Percentiles rank a stretch among this genome's conserved stretches.
These are phyloP conservation scores for Ustilago bromivora DNA, from an alignment of 1,284 basidiomycete species.

Conservation along the genomic window DNA sequence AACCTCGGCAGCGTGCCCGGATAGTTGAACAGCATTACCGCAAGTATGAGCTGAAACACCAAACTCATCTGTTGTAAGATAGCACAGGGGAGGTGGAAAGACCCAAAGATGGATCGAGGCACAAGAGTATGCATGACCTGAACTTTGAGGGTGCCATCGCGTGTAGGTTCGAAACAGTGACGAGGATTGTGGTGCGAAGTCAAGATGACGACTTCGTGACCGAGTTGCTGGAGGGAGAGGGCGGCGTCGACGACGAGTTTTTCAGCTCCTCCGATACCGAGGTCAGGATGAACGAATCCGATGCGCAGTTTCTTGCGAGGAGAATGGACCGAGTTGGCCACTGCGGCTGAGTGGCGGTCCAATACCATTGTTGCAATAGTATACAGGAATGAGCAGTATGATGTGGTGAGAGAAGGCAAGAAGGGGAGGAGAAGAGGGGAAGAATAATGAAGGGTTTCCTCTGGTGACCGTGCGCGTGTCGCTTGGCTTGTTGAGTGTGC, in stretches of 20 bases:
- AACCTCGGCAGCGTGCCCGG: conserved; percentile 68
- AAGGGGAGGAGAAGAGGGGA: not conserved
- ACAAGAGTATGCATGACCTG: conserved; percentile 80
- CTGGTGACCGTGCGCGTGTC: not conserved
- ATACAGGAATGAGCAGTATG: too few relatives aligned
- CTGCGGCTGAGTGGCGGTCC: conserved; percentile 46
- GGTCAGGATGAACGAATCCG: conserved; percentile 92
- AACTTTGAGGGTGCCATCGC: conserved; percentile 79
- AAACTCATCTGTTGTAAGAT: conserved; percentile 89
- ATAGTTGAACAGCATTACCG: conserved; percentile 58
- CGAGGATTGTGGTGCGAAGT: conserved; percentile 90
- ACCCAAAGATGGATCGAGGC: conserved; percentile 81
- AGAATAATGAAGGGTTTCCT: not conserved
- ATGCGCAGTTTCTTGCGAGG: conserved; percentile 71
- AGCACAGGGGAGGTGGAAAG: conserved; percentile 88
- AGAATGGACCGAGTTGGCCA: conserved; percentile 49
- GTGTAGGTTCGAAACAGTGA: conserved; percentile 66
- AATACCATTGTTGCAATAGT: conserved; percentile 19
- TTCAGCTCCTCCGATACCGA: conserved; percentile 97
- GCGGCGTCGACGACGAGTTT: conserved; percentile 96
- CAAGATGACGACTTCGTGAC: conserved; percentile 90
- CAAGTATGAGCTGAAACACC: conserved; percentile 60
- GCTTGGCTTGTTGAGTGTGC: not conserved
- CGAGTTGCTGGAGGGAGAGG: conserved; percentile 83
- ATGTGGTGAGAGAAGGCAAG: not conserved